A percentile compares a stretch with the other conserved stretches of the same genome.
These are phyloP conservation scores for Penicillium verhagenii DNA, from an alignment of 495 filamentous ascomycete species.

Conservation along the genomic window DNA sequence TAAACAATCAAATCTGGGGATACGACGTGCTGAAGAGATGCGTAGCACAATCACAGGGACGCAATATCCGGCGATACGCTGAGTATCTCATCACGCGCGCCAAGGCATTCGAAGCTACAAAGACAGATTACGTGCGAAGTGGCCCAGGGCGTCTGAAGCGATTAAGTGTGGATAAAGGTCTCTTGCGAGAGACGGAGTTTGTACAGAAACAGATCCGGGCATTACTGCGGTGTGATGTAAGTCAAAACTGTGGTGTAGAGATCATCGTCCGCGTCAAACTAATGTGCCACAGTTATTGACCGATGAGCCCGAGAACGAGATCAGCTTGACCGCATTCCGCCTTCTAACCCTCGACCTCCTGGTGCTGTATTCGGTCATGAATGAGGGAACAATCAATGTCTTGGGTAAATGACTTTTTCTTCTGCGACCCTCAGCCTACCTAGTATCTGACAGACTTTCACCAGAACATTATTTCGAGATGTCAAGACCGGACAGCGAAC, in stretches of 20 bases:
- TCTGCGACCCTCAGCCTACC: not conserved
- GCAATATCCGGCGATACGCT: slow-evolving; percentile 90
- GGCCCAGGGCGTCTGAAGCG: slow-evolving; percentile 82
- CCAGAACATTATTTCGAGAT: slow-evolving; percentile 97
- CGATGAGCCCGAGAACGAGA: slow-evolving; percentile 92
- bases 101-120: slow-evolving; percentile 75
- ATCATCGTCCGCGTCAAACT: slow-evolving; percentile 13
- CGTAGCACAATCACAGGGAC: slow-evolving; percentile 86
- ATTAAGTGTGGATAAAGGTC: slow-evolving; percentile 86
- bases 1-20: not conserved
- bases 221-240: slow-evolving; percentile 85
- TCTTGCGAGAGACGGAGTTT: slow-evolving; percentile 87
- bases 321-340: slow-evolving; percentile 93
- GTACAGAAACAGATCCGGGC: slow-evolving; percentile 87
- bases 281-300: slow-evolving; percentile 66
- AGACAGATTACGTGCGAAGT: slow-evolving; percentile 84
- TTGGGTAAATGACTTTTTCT: slow-evolving; percentile 65
- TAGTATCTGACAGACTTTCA: slow-evolving; percentile 18
- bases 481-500: slow-evolving; percentile 89
- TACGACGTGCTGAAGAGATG: slow-evolving; percentile 14
- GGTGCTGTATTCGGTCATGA: slow-evolving; percentile 89
- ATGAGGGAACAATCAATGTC: slow-evolving; percentile 97
- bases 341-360: slow-evolving; percentile 88
- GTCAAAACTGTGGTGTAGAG: slow-evolving; percentile 22
- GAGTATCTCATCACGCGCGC: slow-evolving; percentile 83